phyloP scores from a whole-genome alignment of 805 yeast genomes.

The Lipomyces sp. region DNA sequence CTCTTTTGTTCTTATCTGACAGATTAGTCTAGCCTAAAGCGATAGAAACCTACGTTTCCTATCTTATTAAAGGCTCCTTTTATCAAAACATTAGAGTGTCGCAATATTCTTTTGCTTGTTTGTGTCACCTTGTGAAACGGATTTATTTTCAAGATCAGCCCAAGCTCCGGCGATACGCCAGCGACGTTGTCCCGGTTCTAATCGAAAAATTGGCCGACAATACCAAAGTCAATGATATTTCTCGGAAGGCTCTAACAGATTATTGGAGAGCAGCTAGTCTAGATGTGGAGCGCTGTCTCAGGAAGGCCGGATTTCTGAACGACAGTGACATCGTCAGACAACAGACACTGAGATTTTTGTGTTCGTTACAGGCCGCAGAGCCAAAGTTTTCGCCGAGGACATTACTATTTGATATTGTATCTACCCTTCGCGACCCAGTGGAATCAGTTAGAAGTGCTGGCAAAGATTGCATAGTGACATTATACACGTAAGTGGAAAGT shows the following conservation, averaged over 20 bases:
- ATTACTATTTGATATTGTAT: conserved; percentile 45
- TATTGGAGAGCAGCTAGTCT: conserved; percentile 49
- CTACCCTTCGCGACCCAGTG: conserved; percentile 41
- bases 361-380: conserved; percentile 39
- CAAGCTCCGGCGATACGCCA: conserved; percentile 44
- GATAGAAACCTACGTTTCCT: conserved; percentile 24
- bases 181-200: conserved; percentile 45
- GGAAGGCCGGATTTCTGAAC: conserved; percentile 44
- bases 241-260: conserved; percentile 45
- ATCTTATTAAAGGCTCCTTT: conserved; percentile 23
- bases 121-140: conserved; percentile 54
- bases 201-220: conserved; percentile 45
- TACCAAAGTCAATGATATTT: conserved; percentile 40
- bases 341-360: conserved; percentile 40
- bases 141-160: conserved; percentile 50
- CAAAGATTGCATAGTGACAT: conserved; percentile 45
- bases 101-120: conserved; percentile 48
- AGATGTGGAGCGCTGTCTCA: conserved; percentile 44
- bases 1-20: background rate
- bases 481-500: conserved; percentile 47
- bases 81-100: conserved; percentile 18
- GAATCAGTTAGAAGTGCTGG: conserved; percentile 40
- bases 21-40: conserved; percentile 22
- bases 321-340: conserved; percentile 38
- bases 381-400: conserved; percentile 43